phyloP scores from a whole-genome alignment of 306 rosid genomes.

The Alnus glutinosa region DNA sequence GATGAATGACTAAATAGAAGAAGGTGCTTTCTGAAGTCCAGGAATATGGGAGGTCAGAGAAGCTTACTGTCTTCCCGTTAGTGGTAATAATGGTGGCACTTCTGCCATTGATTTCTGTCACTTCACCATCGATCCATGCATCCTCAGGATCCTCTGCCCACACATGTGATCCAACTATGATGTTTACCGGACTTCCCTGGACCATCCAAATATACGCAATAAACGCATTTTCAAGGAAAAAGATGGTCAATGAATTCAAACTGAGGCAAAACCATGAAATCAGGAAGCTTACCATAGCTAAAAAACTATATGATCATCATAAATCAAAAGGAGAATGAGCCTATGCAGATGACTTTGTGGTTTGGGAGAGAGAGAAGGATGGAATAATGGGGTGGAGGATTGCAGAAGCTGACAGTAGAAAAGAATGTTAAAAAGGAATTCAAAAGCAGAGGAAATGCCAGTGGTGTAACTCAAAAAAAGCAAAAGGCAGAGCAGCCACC shows the following conservation, averaged over 20 bases:
- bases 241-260: constrained; percentile 6
- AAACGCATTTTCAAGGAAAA: constrained; percentile 14
- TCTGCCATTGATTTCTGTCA: constrained; percentile 54
- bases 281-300: constrained; percentile 54
- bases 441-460: constrained; percentile 59
- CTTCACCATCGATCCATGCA: constrained; percentile 84
- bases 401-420: constrained; percentile 39
- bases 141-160: constrained; percentile 74
- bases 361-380: constrained; percentile 8
- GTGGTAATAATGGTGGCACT: constrained; percentile 53
- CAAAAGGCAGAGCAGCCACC: constrained; percentile 39
- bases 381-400: constrained; percentile 28
- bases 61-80: constrained; percentile 61
- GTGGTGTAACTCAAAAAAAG: constrained; percentile 54
- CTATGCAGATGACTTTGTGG: constrained; percentile 19
- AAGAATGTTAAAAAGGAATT: constrained; percentile 52
- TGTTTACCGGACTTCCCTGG: constrained; percentile 88
- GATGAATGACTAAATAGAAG: constrained; percentile 3
- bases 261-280: constrained; percentile 5
- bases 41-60: constrained; percentile 28
- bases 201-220: constrained; percentile 23
- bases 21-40: constrained; percentile 10
- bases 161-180: constrained; percentile 83
- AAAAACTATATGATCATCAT: constrained; percentile 45
- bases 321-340: constrained; percentile 31